These are phyloP conservation scores for Stagonosporopsis chrysanthemi DNA, from an alignment of 2,329 filamentous ascomycete species.

Conservation along the genomic window DNA sequence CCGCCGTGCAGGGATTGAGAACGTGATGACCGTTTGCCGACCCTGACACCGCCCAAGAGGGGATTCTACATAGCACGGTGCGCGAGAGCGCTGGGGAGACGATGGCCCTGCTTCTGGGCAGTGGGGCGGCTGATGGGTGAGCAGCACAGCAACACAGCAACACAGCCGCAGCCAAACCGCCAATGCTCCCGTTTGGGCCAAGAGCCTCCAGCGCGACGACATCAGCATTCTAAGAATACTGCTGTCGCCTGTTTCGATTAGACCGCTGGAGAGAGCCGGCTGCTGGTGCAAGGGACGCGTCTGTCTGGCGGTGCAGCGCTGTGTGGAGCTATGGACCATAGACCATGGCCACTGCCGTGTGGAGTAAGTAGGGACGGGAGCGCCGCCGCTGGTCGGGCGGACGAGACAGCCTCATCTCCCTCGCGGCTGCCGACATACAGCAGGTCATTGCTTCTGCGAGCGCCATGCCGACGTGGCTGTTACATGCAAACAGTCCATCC, in stretches of 20 bases:
- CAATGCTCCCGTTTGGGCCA: slow-evolving; percentile 29
- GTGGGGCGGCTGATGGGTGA: slow-evolving; percentile 36
- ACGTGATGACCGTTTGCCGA: slow-evolving; percentile 6
- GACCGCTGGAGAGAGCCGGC: slow-evolving; percentile 21
- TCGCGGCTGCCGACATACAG: slow-evolving; percentile 2
- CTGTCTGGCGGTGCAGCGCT: background rate
- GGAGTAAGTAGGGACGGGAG: slow-evolving; percentile 2
- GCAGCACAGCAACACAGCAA: slow-evolving; percentile 44
- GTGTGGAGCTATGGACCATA: background rate
- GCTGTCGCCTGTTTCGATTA: slow-evolving; percentile 21
- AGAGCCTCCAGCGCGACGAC: slow-evolving; percentile 38
- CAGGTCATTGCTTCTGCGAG: slow-evolving; percentile 19
- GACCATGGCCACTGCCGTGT: background rate
- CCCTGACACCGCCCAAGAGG: slow-evolving; percentile 7
- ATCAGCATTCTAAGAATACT: slow-evolving; percentile 49
- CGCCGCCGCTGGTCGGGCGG: slow-evolving; percentile 1
- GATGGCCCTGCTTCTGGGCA: slow-evolving; percentile 33
- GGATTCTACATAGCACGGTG: slow-evolving; percentile 16
- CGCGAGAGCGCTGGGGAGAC: slow-evolving; percentile 22
- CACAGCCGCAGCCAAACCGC: slow-evolving; percentile 47
- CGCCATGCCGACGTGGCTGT: slow-evolving; percentile 15
- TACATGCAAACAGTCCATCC: slow-evolving; percentile 29
- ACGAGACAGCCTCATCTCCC: slow-evolving; percentile 17
- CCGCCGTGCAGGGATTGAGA: slow-evolving; percentile 11
- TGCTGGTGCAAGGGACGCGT: slow-evolving; percentile 20